phyloP scores from a whole-genome alignment of 805 yeast species.

The Torulaspora quercuum region DNA sequence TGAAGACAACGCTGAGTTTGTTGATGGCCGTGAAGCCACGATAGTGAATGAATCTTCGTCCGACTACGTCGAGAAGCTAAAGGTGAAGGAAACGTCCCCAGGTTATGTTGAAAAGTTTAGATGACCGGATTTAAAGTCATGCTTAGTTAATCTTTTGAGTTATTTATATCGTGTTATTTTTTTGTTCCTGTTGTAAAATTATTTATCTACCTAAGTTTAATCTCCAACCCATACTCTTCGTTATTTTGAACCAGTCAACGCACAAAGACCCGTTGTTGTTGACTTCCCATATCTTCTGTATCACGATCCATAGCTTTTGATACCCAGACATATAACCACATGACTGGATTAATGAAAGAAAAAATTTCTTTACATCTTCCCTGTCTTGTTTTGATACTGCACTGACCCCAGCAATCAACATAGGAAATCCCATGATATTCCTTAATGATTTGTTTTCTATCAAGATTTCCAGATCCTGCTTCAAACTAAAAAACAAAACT shows the following conservation, averaged over 20 bases:
- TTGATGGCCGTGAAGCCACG: slow-evolving; percentile 1
- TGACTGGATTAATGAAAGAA: not conserved
- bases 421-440: not conserved
- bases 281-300: not conserved
- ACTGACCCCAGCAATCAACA: slow-evolving; percentile 3
- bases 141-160: no score
- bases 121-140: no score
- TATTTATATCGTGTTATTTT: no score
- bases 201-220: slow-evolving; percentile 1
- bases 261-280: slow-evolving; percentile 2
- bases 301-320: slow-evolving; percentile 2
- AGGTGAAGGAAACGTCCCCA: no score
- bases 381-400: slow-evolving; percentile 1
- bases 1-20: slow-evolving; percentile 7
- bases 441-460: not conserved
- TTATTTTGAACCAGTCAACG: slow-evolving; percentile 2
- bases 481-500: slow-evolving; percentile 3
- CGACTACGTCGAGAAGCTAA: no score
- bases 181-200: no score
- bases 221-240: slow-evolving; percentile 3
- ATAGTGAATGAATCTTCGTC: not conserved
- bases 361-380: not conserved
- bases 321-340: slow-evolving; percentile 2
- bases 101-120: no score
- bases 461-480: slow-evolving; percentile 1